Evolutionary conservation across 2,329 filamentous ascomycete genomes (phyloP).

Genomic region (Lachnum nothofagi): DNA sequence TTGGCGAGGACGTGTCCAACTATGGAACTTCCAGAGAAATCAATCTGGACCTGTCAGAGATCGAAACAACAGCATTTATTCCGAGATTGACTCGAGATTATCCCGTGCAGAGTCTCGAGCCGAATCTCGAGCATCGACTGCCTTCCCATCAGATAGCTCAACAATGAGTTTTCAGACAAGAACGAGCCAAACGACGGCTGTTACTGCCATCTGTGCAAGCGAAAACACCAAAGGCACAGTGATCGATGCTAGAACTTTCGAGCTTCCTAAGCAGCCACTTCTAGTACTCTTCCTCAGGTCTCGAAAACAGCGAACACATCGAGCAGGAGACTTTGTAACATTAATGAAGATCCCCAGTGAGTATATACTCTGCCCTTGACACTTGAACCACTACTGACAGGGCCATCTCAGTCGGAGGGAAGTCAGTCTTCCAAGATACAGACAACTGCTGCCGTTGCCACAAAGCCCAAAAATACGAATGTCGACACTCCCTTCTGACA

Average conservation of each 20-base stretch:
- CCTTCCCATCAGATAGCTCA: not conserved
- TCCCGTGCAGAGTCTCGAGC: not conserved
- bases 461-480: not conserved
- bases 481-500: not conserved
- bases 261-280: conserved; percentile 1
- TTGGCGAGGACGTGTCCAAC: conserved; percentile 2
- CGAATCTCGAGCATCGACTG: not conserved
- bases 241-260: conserved; percentile 4
- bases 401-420: not conserved
- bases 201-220: not conserved
- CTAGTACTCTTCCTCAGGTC: conserved; percentile 4
- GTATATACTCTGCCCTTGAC: not conserved
- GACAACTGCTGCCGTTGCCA: not conserved
- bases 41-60: not conserved
- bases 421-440: not conserved
- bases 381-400: not conserved
- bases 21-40: conserved; percentile 1
- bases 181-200: not conserved
- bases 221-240: not conserved
- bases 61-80: not conserved
- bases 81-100: not conserved
- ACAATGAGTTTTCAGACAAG: not conserved
- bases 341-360: not conserved
- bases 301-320: not conserved
- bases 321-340: not conserved